phyloP scores from a whole-genome alignment of 2,329 filamentous ascomycete species.

The Apiospora koreana region DNA sequence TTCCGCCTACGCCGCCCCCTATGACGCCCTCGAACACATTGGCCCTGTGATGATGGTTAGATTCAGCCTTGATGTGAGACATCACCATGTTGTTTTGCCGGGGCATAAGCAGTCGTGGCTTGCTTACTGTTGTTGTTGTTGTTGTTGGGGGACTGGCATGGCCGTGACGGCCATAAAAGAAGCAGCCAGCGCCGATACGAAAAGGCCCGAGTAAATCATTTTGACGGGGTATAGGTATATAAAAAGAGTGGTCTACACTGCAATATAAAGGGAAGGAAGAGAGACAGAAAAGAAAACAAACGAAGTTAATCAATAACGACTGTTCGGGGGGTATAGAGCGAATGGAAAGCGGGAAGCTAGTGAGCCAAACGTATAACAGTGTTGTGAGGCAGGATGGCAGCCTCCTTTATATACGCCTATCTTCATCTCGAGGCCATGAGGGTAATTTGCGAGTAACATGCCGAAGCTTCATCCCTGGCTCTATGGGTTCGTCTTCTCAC shows the following conservation, averaged over 20 bases:
- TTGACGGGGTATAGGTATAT: not conserved
- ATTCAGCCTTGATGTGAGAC: not conserved
- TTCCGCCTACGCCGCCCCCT: not conserved
- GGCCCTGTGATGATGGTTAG: not conserved
- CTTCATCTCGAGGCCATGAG: no score
- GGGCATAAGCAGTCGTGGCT: not conserved
- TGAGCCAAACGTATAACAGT: not conserved
- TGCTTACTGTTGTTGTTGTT: not conserved
- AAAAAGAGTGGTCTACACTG: not conserved
- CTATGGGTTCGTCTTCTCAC: not conserved
- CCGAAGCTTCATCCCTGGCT: not conserved
- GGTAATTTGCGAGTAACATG: no score
- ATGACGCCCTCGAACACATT: not conserved
- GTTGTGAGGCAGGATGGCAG: not conserved
- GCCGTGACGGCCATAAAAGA: conserved; percentile 14
- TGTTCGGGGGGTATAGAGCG: not conserved
- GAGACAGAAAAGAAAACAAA: not conserved
- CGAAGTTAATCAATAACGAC: not conserved
- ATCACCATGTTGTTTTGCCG: not conserved
- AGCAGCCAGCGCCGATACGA: conserved; percentile 18
- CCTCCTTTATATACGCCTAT: not conserved
- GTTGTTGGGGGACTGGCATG: not conserved
- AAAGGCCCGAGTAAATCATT: conserved; percentile 16
- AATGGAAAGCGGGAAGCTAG: not conserved
- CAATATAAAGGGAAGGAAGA: not conserved